Base-by-base conservation (phyloP, 2,329 filamentous ascomycete genomes). In the Alternaria atra region DNA sequence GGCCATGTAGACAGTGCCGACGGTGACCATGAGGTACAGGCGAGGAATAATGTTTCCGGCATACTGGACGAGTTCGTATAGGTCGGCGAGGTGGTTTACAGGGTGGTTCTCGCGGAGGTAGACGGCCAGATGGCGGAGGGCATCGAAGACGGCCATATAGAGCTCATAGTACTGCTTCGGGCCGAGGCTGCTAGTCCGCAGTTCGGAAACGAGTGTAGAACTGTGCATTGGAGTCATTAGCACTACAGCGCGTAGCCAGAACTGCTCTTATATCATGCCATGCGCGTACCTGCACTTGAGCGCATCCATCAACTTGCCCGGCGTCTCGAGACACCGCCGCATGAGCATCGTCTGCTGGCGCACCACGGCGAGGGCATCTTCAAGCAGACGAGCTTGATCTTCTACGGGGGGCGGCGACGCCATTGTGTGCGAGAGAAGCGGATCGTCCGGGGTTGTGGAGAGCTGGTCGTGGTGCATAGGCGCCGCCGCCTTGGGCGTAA, bases 91-190 rank as follows among this genome's bases (percentile, higher is more conserved):
- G 84, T 99, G 95, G 80, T 99, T 98, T 69, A 96, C 91, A 4
- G 95, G 95, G 80, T 99, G 95, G 75, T 94, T 97, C 78, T 99
- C 95, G 81, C 93, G 94, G 44, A 99, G 90, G 81, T 97, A 97
- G 66, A 97, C 92, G 55, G 95, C 96, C 54, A 99, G 89, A 81
- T 98, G 94, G 79, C 95, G 93, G 77, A 99, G 84, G 66, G 96
- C 94, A 84, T 99, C 95, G 81, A 99, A 99, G 65, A 99, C 93
- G 68, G 95, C 89, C 95, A 99, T 99, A 83, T 99, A 99, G 60
- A 99, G 88, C 84, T 99, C 96, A 81, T 99, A 99, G 84, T 99
- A 99, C 81, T 99, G 95, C 81, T 99, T 99, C 34, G 95, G 95
- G n/a, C 95, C 93, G 52, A 99, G 87, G 73, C 92, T 97, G 79